Base-by-base conservation (phyloP, 2,329 filamentous ascomycete species). In the Cladophialophora immunda region DNA sequence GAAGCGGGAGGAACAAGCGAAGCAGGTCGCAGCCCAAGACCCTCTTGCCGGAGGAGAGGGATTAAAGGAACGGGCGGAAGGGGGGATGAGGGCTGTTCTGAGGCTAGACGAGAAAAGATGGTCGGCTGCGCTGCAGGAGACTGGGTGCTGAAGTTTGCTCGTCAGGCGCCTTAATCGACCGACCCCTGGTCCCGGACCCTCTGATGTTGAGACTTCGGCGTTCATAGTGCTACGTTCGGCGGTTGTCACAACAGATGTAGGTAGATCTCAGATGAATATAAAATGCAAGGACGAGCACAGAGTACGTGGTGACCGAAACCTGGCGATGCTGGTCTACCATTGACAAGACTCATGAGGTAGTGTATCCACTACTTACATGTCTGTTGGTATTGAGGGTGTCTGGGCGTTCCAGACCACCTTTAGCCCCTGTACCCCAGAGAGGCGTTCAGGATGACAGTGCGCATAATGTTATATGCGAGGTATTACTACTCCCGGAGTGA, bases 21-120 rank as follows among this genome's bases (percentile, higher is more conserved):
- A 30, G 47, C 50, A 45, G 34, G 47, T 6, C 25, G 15, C 13
- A 7, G 32, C 9, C 7, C 8, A 32, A 25, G 29, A 30, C 11
- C 11, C 2, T 15, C 41, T 50, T 22, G 5, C 22, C 7, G 30
- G 25, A 50, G 36, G 13, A n/a, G 57, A 57, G 19, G 57, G 55
- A 57, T 19, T 29, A 15, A 50, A 17, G 22, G 29, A 34, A 22
- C 34, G 19, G 19, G 57, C 65, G 17, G 65, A 67, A 36, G 55
- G 32, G 45, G 65, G 30, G n/a, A 65, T 67, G 65, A 62, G 62
- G 34, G 54, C 19, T 7, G 56, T 30, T n/a, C 41, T 67, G 22
- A 53, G 19, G 30, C 27, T 67, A 8, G 47, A 47, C 25, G 65
- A 67, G 36, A 22, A 17, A 22, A 57, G 29, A 34, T 67, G 65